A percentile compares a stretch with the other conserved stretches of the same genome.
These are phyloP conservation scores for Artemisia tridentata DNA, from an alignment of 129 eudicot species.

Conservation along the genomic window DNA sequence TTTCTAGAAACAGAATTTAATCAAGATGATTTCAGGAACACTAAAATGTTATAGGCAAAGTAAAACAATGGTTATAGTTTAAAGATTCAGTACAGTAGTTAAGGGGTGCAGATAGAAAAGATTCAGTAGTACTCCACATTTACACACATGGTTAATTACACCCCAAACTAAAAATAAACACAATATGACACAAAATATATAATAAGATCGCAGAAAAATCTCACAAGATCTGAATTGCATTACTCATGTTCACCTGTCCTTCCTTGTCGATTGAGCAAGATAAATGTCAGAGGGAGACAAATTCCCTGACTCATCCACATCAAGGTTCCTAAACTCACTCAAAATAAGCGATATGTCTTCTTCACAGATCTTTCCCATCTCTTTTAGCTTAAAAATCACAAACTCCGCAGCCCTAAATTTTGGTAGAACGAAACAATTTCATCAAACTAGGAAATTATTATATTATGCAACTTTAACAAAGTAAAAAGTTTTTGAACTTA, in stretches of 20 bases:
- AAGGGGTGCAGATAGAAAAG: no score
- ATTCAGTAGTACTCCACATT: no score
- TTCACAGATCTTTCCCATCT: conserved; percentile 90
- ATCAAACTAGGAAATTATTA: neutral
- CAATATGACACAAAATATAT: no score
- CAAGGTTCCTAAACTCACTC: conserved; percentile 73
- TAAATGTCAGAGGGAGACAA: conserved; percentile 59
- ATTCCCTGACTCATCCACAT: conserved; percentile 86
- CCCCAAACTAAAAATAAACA: no score
- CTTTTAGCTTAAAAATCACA: conserved; percentile 68
- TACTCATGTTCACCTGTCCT: conserved; percentile 5
- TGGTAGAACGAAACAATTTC: neutral
- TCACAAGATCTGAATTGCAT: no score
- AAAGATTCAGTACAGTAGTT: no score
- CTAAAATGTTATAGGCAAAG: no score
- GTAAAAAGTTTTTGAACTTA: conserved; percentile 29
- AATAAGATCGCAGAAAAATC: no score
- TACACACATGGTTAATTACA: no score
- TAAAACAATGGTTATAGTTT: no score
- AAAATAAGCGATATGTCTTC: conserved; percentile 58
- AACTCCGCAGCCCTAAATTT: conserved; percentile 76
- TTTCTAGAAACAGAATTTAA: no score
- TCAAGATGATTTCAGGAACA: no score
- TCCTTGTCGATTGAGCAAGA: conserved; percentile 57
- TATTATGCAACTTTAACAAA: neutral